Evolutionary conservation across 371 early-diverging fungal species (phyloP).

Genomic region (Parasitella parasitica): DNA sequence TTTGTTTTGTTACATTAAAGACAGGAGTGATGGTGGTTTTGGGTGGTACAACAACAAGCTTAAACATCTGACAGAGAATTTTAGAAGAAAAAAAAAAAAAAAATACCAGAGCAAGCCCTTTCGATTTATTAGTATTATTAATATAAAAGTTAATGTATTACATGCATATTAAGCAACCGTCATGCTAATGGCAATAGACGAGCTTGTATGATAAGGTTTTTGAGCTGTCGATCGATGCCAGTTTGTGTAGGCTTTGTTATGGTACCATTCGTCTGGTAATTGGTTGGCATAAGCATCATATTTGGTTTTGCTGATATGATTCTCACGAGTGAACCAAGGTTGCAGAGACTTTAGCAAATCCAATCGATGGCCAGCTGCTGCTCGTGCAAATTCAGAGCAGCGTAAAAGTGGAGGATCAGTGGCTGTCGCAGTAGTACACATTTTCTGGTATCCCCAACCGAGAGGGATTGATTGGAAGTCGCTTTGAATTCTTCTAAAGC

Average conservation of each 20-base stretch:
- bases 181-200: background rate
- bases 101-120: background rate
- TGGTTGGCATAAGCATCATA: slow-evolving; percentile 13
- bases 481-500: slow-evolving; percentile 42
- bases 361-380: slow-evolving; percentile 28
- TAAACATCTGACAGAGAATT: background rate
- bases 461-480: slow-evolving; percentile 43
- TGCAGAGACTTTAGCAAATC: slow-evolving; percentile 28
- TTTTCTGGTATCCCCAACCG: slow-evolving; percentile 31
- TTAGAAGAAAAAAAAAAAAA: background rate
- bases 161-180: background rate
- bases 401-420: background rate
- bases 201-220: slow-evolving; percentile 18
- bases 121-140: too few relatives aligned
- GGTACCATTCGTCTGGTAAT: slow-evolving; percentile 27
- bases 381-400: slow-evolving; percentile 26
- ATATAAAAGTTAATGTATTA: too few relatives aligned
- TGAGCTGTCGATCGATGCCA: slow-evolving; percentile 42
- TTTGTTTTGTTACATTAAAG: background rate
- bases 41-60: background rate
- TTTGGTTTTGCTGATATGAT: slow-evolving; percentile 3
- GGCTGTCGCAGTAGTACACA: background rate
- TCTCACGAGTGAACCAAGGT: slow-evolving; percentile 24
- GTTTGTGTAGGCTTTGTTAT: slow-evolving; percentile 30
- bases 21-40: background rate